Conservation (phyloP, 441 rosid genomes). For the Eruca vesicaria region DNA sequence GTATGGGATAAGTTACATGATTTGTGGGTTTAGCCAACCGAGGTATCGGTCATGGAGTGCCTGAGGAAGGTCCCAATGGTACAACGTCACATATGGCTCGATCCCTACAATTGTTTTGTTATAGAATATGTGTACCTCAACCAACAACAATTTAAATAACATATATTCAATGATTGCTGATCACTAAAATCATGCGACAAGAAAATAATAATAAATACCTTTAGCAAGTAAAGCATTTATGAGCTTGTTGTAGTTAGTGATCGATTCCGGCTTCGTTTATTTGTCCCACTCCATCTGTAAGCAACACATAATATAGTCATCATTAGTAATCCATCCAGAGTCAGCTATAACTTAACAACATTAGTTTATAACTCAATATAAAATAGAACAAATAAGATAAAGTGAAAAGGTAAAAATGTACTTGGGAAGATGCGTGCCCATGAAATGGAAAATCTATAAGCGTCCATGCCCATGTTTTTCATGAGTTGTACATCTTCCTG, state of each 20-base stretch:
- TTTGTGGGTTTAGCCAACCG: constrained; percentile 63
- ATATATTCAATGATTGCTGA: not conserved
- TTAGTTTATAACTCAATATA: not conserved
- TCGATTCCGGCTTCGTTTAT: constrained; percentile 75
- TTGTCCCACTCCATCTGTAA: constrained; percentile 71
- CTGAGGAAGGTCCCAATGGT: constrained; percentile 85
- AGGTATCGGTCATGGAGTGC: constrained; percentile 57
- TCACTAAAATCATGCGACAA: not conserved
- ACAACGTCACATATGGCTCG: constrained; percentile 68
- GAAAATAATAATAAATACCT: constrained; percentile 32
- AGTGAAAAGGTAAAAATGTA: constrained; percentile 20
- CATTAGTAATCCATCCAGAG: not conserved
- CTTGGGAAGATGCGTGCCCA: constrained; percentile 75
- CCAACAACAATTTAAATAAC: not conserved
- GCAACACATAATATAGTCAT: not conserved
- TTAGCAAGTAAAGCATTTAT: constrained; percentile 61
- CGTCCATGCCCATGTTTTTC: constrained; percentile 80
- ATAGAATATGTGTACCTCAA: not conserved
- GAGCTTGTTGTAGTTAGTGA: constrained; percentile 69
- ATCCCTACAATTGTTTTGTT: constrained; percentile 44
- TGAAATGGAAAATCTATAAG: constrained; percentile 68
- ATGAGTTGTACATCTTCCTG: constrained; percentile 74
- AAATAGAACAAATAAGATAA: not conserved
- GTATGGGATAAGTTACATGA: constrained; percentile 41
- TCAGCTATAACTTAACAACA: not conserved